phyloP scores from a whole-genome alignment of 208 protist genomes.

The Crithidia mellificae region DNA sequence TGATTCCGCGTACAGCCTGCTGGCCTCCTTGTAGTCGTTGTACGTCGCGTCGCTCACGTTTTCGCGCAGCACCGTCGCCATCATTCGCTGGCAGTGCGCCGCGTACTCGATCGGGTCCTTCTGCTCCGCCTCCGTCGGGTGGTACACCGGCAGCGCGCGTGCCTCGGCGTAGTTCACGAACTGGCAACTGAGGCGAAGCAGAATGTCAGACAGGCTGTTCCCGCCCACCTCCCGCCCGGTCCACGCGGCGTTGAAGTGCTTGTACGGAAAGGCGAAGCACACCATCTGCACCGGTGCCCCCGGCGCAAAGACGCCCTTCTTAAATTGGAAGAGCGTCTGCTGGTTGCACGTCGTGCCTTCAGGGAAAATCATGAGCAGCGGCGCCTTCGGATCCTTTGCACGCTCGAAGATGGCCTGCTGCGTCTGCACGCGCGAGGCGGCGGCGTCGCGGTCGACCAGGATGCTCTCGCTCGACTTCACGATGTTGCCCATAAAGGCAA shows the following conservation, averaged over 20 bases:
- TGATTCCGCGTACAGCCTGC: constrained; percentile 17
- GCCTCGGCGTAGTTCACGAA: constrained; percentile 85
- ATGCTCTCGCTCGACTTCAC: constrained; percentile 58
- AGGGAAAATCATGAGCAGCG: constrained; percentile 87
- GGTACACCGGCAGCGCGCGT: constrained; percentile 82
- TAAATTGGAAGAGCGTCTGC: constrained; percentile 76
- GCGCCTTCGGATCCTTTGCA: constrained; percentile 47
- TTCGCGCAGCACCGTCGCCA: constrained; percentile 66
- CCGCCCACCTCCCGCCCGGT: constrained; percentile 70
- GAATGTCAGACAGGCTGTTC: constrained; percentile 61
- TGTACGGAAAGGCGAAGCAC: constrained; percentile 81
- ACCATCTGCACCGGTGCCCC: constrained; percentile 89
- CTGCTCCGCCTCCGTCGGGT: constrained; percentile 82
- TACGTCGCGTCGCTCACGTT: constrained; percentile 69
- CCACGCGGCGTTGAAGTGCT: constrained; percentile 90
- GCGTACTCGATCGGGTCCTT: constrained; percentile 75
- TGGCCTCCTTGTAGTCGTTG: constrained; percentile 56
- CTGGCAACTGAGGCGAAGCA: constrained; percentile 79
- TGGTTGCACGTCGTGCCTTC: constrained; percentile 88
- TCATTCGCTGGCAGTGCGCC: constrained; percentile 82
- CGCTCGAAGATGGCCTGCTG: constrained; percentile 56
- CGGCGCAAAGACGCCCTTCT: constrained; percentile 84
- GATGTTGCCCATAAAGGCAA: constrained; percentile 65
- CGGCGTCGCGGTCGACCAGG: constrained; percentile 71
- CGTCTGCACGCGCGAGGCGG: constrained; percentile 56